These are phyloP conservation scores for Verticillium albo-atrum DNA, from an alignment of 2,329 filamentous ascomycete species.

Conservation along the genomic window DNA sequence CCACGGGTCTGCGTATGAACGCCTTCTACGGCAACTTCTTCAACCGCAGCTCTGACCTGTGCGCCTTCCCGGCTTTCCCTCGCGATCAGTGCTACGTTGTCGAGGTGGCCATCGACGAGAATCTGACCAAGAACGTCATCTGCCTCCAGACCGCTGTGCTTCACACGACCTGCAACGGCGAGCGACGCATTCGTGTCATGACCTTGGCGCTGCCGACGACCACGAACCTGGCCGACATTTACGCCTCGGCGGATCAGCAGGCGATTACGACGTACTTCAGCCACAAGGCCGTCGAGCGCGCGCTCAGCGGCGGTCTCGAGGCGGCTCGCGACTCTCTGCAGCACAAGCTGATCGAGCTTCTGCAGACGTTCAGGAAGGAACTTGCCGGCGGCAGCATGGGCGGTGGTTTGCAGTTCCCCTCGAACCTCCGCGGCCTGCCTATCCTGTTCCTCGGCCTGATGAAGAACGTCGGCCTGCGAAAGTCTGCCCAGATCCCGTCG, in stretches of 20 bases:
- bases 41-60: constrained; percentile 95
- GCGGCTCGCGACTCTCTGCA: constrained; percentile 87
- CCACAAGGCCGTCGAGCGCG: constrained; percentile 94
- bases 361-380: constrained; percentile 96
- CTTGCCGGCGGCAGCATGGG: constrained; percentile 94
- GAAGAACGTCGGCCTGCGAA: constrained; percentile 91
- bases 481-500: constrained; percentile 88
- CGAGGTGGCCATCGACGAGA: constrained; percentile 97
- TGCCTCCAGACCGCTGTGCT: constrained; percentile 93
- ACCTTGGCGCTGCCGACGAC: constrained; percentile 92
- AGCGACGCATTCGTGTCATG: constrained; percentile 90
- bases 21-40: constrained; percentile 99
- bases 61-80: constrained; percentile 96
- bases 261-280: constrained; percentile 93
- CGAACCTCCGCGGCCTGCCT: constrained; percentile 83
- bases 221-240: constrained; percentile 82
- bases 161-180: constrained; percentile 96
- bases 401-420: constrained; percentile 88
- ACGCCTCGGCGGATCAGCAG: constrained; percentile 90
- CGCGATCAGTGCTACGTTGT: constrained; percentile 97
- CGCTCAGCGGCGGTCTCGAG: constrained; percentile 80
- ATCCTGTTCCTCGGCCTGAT: constrained; percentile 90
- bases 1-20: constrained; percentile 91
- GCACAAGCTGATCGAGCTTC: constrained; percentile 83
- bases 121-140: constrained; percentile 82